Conservation (phyloP, 495 filamentous ascomycete species). For the Aspergillus wentii region DNA sequence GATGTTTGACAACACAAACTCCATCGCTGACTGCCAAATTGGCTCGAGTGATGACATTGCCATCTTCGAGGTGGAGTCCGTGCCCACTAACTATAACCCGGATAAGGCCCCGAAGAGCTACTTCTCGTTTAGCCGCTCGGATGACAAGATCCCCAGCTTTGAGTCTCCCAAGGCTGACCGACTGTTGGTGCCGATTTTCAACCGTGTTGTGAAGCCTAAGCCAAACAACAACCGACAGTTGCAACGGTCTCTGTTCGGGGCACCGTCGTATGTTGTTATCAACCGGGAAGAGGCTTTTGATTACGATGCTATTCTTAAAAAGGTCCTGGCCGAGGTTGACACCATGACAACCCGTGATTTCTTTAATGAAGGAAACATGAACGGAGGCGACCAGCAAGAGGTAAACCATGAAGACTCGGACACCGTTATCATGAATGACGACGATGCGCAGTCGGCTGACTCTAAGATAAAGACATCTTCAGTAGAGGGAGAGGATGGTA, state of each 20-base stretch:
- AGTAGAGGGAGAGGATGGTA: slow-evolving; percentile 82
- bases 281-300: slow-evolving; percentile 57
- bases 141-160: slow-evolving; percentile 52
- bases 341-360: slow-evolving; percentile 60
- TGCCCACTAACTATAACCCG: slow-evolving; percentile 69
- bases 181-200: slow-evolving; percentile 75
- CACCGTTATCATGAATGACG: slow-evolving; percentile 63
- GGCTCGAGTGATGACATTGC: slow-evolving; percentile 55
- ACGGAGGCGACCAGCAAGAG: slow-evolving; percentile 14
- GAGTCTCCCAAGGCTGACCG: slow-evolving; percentile 62
- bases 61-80: slow-evolving; percentile 75
- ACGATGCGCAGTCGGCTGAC: slow-evolving; percentile 68
- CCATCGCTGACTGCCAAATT: slow-evolving; percentile 66
- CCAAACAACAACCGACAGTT: slow-evolving; percentile 37
- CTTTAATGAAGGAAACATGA: slow-evolving; percentile 44
- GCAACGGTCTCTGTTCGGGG: slow-evolving; percentile 40
- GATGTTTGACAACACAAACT: slow-evolving; percentile 61
- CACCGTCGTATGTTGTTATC: slow-evolving; percentile 57
- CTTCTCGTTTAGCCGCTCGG: slow-evolving; percentile 41
- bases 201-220: slow-evolving; percentile 54
- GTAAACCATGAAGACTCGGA: slow-evolving; percentile 60
- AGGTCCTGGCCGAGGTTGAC: slow-evolving; percentile 52
- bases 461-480: slow-evolving; percentile 68
- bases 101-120: slow-evolving; percentile 43
- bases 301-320: slow-evolving; percentile 55